Conservation (phyloP, 1,139 yeast species). For the Yamadazyma dushanensis region DNA sequence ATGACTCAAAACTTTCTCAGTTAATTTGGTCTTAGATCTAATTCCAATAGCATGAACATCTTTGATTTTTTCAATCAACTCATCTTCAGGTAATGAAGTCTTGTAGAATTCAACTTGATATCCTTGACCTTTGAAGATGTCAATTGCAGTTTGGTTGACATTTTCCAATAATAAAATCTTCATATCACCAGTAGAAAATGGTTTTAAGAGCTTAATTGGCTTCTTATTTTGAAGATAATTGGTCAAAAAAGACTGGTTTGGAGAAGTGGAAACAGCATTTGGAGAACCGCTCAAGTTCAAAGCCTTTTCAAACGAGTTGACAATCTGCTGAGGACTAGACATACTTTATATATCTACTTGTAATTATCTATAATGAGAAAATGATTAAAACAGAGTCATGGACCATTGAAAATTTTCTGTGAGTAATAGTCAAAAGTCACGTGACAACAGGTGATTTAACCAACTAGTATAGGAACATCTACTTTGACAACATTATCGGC, state of each 20-base stretch:
- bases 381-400: constrained; percentile 10
- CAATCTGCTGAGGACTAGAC: constrained; percentile 72
- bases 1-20: constrained; percentile 72
- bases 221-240: constrained; percentile 45
- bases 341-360: constrained; percentile 33
- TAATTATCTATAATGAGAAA: constrained; percentile 1
- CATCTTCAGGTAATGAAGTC: constrained; percentile 87
- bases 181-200: constrained; percentile 88
- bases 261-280: constrained; percentile 78
- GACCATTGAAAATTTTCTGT: constrained; percentile 3
- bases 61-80: constrained; percentile 88
- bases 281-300: constrained; percentile 54
- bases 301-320: constrained; percentile 56
- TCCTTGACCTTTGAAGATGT: constrained; percentile 83
- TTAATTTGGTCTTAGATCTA: constrained; percentile 92
- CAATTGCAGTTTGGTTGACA: constrained; percentile 88
- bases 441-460: constrained; percentile 20
- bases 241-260: constrained; percentile 53
- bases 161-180: constrained; percentile 89
- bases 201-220: constrained; percentile 72
- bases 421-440: constrained; percentile 6
- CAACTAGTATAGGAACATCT: constrained; percentile 46
- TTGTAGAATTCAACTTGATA: constrained; percentile 96
- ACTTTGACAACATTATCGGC: constrained; percentile 36
- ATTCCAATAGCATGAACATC: constrained; percentile 97